These are phyloP conservation scores for Aspergillus affinis DNA, from an alignment of 495 filamentous ascomycete species.

Conservation along the genomic window DNA sequence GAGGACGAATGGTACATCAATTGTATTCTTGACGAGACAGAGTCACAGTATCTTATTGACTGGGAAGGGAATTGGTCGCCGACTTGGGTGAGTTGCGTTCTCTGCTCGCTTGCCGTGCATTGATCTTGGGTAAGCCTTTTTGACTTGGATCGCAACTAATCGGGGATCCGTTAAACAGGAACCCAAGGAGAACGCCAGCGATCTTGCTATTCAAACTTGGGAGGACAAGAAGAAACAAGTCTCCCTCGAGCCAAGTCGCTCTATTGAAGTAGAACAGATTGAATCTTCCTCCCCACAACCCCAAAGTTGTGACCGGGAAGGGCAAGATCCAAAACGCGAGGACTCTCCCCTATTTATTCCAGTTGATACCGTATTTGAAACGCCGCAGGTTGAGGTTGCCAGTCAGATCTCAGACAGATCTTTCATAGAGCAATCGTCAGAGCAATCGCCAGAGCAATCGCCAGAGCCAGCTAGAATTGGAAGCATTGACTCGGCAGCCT, in stretches of 20 bases:
- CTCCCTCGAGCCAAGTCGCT: background rate
- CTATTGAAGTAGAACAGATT: constrained; percentile 4
- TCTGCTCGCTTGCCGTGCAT: background rate
- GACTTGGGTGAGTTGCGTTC: constrained; percentile 37
- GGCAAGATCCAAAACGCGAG: background rate
- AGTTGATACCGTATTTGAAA: constrained; percentile 11
- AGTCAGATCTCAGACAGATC: background rate
- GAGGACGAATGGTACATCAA: constrained; percentile 39
- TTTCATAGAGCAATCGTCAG: background rate
- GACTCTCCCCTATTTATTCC: constrained; percentile 25
- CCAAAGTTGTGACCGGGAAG: constrained; percentile 5
- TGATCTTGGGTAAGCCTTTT: background rate
- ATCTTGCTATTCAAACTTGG: constrained; percentile 34
- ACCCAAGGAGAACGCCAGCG: constrained; percentile 41
- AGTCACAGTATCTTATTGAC: constrained; percentile 42
- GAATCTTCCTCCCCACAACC: background rate
- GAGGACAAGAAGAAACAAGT: constrained; percentile 24
- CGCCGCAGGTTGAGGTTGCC: constrained; percentile 5
- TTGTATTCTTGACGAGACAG: constrained; percentile 39
- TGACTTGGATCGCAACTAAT: background rate
- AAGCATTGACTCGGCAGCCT: background rate
- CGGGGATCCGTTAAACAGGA: constrained; percentile 24
- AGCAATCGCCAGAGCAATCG: too few species aligned
- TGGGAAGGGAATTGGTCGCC: constrained; percentile 42
- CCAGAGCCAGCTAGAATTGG: background rate